Evolutionary conservation across 371 early-diverging fungal genomes (phyloP), one percentile per base, ranked within the genome.

Genomic region (Haplosporangium sp.): DNA sequence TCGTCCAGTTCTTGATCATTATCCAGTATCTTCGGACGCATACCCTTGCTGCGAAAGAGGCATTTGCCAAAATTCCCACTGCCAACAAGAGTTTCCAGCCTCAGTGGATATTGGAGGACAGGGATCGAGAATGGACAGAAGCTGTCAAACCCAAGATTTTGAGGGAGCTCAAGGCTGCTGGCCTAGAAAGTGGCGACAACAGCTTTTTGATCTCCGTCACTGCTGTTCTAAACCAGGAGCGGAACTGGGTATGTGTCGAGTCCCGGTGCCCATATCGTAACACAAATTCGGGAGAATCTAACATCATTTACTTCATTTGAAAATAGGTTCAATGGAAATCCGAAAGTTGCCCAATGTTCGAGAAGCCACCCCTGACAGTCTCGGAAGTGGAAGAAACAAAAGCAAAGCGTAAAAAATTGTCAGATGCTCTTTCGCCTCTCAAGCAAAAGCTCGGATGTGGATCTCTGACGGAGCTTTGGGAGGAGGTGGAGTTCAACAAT

Each of bases 1-100:
- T 96, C 54, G 85, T 94, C 16, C 96, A 96, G 70, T 84, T 91
- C 43, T 65, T 93, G 42, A 92, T 95, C 23, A 79, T 94, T 6
- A 81, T 92, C 42, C 90, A 92, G 60, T 93, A 90, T 67, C 83
- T 89, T 7, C 69, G 83, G 42, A 75, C 62, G 54, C 56, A 67
- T 65, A 59, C 21, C 41, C n/a, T 45, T 9, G 51, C 68, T 58
- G 55, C 74, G 40, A 55, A 69, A 55, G 67, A 81, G 51, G 42
- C 73, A 18, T 73, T 56, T 14, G 54, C 70, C 37, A 72, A 54
- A 46, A 47, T 72, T 42, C 10, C 48, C 9, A 65, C 80, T 10
- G 77, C 82, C 9, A 86, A 86, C 77, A 85, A 81, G 36, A 41
- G 52, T 12, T 68, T 79, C 40, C 58, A 62, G 16, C 73, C 80